These are phyloP conservation scores for Exophiala xenobiotica DNA, from an alignment of 2,329 filamentous ascomycete genomes.

Conservation along the genomic window DNA sequence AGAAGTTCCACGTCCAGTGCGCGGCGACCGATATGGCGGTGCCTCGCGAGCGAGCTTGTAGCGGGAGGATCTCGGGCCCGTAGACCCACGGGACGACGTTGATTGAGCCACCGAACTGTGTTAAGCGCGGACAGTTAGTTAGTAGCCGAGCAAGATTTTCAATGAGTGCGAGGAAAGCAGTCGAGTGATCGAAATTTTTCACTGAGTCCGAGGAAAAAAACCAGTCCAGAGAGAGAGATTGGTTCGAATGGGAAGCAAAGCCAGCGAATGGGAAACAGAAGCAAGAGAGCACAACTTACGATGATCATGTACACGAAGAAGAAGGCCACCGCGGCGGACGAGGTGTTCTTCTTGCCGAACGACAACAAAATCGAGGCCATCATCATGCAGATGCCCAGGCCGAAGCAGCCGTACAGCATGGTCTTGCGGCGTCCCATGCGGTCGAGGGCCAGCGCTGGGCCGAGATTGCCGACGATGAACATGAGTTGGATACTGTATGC, in stretches of 20 bases:
- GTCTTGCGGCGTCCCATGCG: slow-evolving; percentile 40
- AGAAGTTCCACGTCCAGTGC: slow-evolving; percentile 38
- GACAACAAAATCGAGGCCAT: slow-evolving; percentile 41
- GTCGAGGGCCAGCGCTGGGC: slow-evolving; percentile 49
- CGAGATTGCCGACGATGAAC: slow-evolving; percentile 45
- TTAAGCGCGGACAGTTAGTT: background rate
- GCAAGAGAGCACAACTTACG: too few relatives aligned
- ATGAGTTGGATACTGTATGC: slow-evolving; percentile 35
- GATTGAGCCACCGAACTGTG: slow-evolving; percentile 32
- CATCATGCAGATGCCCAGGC: slow-evolving; percentile 43
- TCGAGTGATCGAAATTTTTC: too few relatives aligned
- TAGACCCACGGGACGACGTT: slow-evolving; percentile 53
- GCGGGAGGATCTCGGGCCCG: slow-evolving; percentile 51
- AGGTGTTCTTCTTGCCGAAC: slow-evolving; percentile 44
- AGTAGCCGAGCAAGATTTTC: background rate
- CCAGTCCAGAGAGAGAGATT: too few relatives aligned
- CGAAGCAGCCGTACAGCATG: slow-evolving; percentile 40
- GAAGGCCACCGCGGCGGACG: slow-evolving; percentile 50
- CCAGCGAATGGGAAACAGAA: too few relatives aligned
- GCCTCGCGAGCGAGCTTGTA: slow-evolving; percentile 52
- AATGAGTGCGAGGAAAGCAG: too few relatives aligned
- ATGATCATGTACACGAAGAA: slow-evolving; percentile 51
- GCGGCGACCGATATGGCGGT: slow-evolving; percentile 50
- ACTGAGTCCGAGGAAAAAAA: too few relatives aligned
- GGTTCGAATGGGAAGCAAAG: too few relatives aligned